Evolutionary conservation across 1,284 basidiomycete genomes (phyloP), one percentile per base, ranked within the genome.

Genomic region (Ustilago trichophora): DNA sequence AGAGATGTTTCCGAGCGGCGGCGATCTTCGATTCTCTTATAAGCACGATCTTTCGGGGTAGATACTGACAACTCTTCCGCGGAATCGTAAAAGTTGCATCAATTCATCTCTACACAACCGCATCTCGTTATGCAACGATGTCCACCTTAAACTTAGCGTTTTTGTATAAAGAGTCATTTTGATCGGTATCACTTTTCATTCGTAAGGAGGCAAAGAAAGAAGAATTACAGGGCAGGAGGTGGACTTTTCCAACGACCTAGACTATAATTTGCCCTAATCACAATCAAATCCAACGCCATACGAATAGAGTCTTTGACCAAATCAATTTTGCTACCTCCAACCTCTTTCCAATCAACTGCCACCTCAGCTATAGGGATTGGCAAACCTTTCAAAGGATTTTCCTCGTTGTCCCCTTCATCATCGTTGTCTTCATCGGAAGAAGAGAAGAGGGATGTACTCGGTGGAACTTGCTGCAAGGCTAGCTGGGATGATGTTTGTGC

Each of bases 321-420:
- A 63, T 90, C 89, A 66, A 97, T 86, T 83, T 97, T 96, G 84
- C 91, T 92, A 31, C 93, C 93, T 0, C 88, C 86, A 0, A 96
- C 90, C 81, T 96, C 93, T 57, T 91, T 88, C 93, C 93, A 97
- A 69, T 89, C 87, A 18, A 96, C 89, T 0, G 91, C 87, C 3
- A 95, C 91, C 80, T 97, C 93, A 4, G 83, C 86, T 3, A 93
- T 89, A 3, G 91, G 90, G 3, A 75, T 92, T 88, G 54, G 80
- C 40, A 71, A 35, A 83, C 76, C 86, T 73, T 91, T 89, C 8
- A 81, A 19, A 6, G 7, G 27, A 29, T 29, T 29, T 11, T 44
- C 33, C 6, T 41, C 53, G 10, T 33, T 31, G 2, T 62, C 25
- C 22, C 43, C 32, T 9, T 44, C 21, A 12, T 46, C 40, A 13